A percentile compares a stretch with the other conserved stretches of the same genome.
Evolutionary conservation across 257 asterid genomes (phyloP).

Genomic region (Solanum peruvianum): DNA sequence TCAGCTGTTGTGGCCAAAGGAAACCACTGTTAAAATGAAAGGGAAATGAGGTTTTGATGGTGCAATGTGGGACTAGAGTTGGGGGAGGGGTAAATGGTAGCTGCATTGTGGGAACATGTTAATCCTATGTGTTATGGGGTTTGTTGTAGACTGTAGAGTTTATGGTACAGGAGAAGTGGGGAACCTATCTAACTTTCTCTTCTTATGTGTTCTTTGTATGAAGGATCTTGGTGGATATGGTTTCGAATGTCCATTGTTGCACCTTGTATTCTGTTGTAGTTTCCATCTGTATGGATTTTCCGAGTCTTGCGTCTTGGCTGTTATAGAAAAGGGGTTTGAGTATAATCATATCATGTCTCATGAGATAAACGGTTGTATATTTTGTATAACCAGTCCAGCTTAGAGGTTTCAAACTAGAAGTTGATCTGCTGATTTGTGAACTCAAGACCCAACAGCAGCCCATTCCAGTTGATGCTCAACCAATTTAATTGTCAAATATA

Average conservation of each 20-base stretch:
- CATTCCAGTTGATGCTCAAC: too few relatives aligned
- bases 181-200: not conserved
- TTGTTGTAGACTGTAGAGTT: slow-evolving; percentile 6
- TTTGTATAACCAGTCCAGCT: not conserved
- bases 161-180: slow-evolving; percentile 2
- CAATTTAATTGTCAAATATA: too few relatives aligned
- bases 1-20: slow-evolving; percentile 6
- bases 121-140: slow-evolving; percentile 14
- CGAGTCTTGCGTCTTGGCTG: slow-evolving; percentile 6
- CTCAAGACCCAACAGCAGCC: too few relatives aligned
- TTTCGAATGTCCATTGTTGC: not conserved
- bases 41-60: not conserved
- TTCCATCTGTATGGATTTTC: not conserved
- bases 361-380: not conserved
- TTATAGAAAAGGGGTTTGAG: slow-evolving; percentile 1
- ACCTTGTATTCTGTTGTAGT: not conserved
- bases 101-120: slow-evolving; percentile 2
- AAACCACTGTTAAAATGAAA: slow-evolving; percentile 3
- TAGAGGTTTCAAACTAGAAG: not conserved
- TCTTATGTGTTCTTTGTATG: not conserved
- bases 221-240: slow-evolving; percentile 1
- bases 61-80: not conserved
- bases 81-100: not conserved
- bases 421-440: too few relatives aligned
- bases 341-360: not conserved